Base-by-base conservation (phyloP, 2,329 filamentous ascomycete species). In the Nothomitra cinnamomea region DNA sequence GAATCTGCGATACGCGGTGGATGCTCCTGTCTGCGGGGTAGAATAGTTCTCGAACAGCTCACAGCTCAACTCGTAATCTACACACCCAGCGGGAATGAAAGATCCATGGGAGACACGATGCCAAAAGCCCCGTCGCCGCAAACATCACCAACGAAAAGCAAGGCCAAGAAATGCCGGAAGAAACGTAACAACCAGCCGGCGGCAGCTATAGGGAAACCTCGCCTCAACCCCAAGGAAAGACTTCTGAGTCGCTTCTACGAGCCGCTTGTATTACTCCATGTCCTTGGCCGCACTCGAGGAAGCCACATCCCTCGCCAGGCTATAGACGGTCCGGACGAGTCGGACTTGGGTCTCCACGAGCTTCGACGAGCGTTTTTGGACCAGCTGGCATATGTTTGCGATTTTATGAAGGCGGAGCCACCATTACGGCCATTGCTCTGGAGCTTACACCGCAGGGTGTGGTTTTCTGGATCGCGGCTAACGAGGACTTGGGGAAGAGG, bases 401-500 rank as follows among this genome's bases (percentile, higher is more conserved):
- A 75, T 53, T 67, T 67, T 49, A 57, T 62, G 0, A 75, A 73
- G 56, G 73, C 0, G 73, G 73, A 1, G 57, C 62, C 1, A 67
- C 67, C 0, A 69, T 67, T n/a, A 69, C 73, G 0, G 66, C 73
- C 0, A 66, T 76, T 24, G 71, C 65, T 0, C 57, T 73, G 1
- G 66, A 75, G 55, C 60, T 67, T 0, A 55, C 43, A 0, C 38
- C 58, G 1, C 54, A 65, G 0, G 57, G 58, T n/a, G 65, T 64
- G 51, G 60, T 64, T 1, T 72, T 72, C 40, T 74, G 71, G 68
- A 51, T 74, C 6, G 67, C 72, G 2, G 66, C 65, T 1, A 76
- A 75, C 54, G 55, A 57, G 8, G 57, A 59, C 1, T 36, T 58
- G 0, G 32, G 54, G 0, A n/a, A 53, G 0, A 59, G 58, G n/a